Base-by-base conservation (phyloP, 2,329 filamentous ascomycete species). In the Aschersonia sp. region DNA sequence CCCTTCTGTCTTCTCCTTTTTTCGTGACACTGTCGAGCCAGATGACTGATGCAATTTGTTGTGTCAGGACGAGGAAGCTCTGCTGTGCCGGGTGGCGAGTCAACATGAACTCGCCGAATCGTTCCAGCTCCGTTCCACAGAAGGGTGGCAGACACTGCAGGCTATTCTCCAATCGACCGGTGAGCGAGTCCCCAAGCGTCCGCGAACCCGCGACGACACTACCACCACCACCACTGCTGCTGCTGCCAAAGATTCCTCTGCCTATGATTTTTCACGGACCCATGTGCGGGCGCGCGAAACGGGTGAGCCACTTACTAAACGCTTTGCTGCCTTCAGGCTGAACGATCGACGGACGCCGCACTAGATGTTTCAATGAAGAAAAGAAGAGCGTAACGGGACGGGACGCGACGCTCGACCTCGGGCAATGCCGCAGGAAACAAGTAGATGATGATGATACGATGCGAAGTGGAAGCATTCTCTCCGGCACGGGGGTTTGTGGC, bases 161-260 rank as follows among this genome's bases (percentile, higher is more conserved):
- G 83, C 85, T 65, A 94, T 98, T 64, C 78, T 97, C 70, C 81
- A 92, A 81, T 85, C 88, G 79, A 88, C 87, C 77, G 87, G 89
- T 94, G 89, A 95, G 85, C 83, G 83, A 79, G 79, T 83, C 78
- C 82, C 81, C 67, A 94, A 92, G 76, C 85, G 79, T 62, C 66
- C 62, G 61, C 69, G 68, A 60, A 63, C 65, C 55, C 58, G 61
- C 58, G 63, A 62, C 61, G 66, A 54, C 55, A 56, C 54, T 56
- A 52, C 54, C 50, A 53, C 55, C 45, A 22, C 22, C 22, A 22
- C 22, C 22, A 22, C 22, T 22, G 22, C 22, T 22, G 22, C 35
- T 37, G 35, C 35, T 37, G 51, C 52, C 33, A 40, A 45, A 41
- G 52, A 51, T 39, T 54, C 56, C 47, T 54, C 51, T 51, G 53